Base-by-base conservation (phyloP, 257 asterid genomes). In the Nicotiana benthamiana region DNA sequence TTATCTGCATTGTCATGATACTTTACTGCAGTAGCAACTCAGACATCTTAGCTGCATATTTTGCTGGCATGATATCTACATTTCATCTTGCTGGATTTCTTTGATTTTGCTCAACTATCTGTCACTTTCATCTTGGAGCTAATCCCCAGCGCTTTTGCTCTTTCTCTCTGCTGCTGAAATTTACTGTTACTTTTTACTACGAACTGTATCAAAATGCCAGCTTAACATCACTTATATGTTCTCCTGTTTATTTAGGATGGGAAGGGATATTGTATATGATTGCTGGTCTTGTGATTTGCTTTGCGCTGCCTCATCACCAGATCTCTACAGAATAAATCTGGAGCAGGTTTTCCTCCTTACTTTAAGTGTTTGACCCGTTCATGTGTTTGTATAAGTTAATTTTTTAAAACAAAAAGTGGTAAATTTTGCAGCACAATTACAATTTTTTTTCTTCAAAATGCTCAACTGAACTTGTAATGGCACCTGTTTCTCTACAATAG, bases 271-370 rank as follows among this genome's bases (percentile, higher is more conserved):
- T 81, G 89, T 90, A 63, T 95, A 93, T 84, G 98, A 95, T 87
- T 61, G 87, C 86, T 93, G 98, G 99, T 93, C 97, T n/a, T 93
- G 99, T 88, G 98, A 95, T 88, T 77, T 95, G 85, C 77, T 93
- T 52, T 95, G 99, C 87, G 99, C 99, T 64, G 98, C 99, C 79
- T 95, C 99, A 22, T 95, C 99, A 72, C 97, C 99, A 61, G 98
- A 95, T 79, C 89, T 95, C 40, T 95, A 95, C 82, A 92, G 99
- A 90, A 95, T 95, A 82, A 95, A 95, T 80, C 83, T 95, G 57
- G 98, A 93, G 83, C 97, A 92, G 99, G 99, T 95, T 82, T 83
- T 36, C 26, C 75, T 18, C 28, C n/a, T 67, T n/a, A 0, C 30
- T 67, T 67, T 4, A 40, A 70, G 32, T 20, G 6, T 70, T 1